phyloP scores from a whole-genome alignment of 768 basidiomycete genomes.

The Artomyces pyxidatus region DNA sequence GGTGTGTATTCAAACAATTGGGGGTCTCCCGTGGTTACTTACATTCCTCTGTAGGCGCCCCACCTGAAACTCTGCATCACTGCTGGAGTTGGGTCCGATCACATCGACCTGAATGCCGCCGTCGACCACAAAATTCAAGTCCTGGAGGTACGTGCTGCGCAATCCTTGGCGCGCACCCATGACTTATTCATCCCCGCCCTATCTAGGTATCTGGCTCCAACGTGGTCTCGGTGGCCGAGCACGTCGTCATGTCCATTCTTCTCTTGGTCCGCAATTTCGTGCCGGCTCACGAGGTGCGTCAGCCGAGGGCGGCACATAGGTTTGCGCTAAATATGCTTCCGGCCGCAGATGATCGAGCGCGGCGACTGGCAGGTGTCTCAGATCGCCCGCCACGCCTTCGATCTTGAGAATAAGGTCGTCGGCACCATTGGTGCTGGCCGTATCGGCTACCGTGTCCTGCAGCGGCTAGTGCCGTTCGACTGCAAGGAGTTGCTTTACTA shows the following conservation, averaged over 20 bases:
- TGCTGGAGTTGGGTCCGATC: conserved; percentile 87
- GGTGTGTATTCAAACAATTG: conserved; percentile 26
- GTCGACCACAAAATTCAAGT: conserved; percentile 77
- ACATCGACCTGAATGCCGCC: conserved; percentile 83
- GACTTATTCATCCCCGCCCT: conserved; percentile 5
- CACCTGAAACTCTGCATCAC: conserved; percentile 88
- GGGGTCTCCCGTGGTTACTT: conserved; percentile 4
- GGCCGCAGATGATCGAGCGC: conserved; percentile 60
- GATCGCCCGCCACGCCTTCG: conserved; percentile 75
- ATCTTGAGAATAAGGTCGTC: conserved; percentile 86
- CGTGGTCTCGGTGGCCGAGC: conserved; percentile 87
- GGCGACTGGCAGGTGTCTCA: conserved; percentile 87
- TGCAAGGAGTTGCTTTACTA: conserved; percentile 89
- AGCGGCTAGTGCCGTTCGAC: conserved; percentile 75
- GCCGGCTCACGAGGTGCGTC: conserved; percentile 70
- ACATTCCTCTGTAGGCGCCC: conserved; percentile 48
- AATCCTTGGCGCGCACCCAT: conserved; percentile 1
- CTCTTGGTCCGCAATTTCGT: conserved; percentile 86
- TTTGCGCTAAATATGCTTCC: no score
- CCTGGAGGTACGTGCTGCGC: conserved; percentile 39
- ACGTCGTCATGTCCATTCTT: conserved; percentile 86
- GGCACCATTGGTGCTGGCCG: conserved; percentile 79
- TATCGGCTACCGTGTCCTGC: conserved; percentile 59
- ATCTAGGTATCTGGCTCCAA: conserved; percentile 75
- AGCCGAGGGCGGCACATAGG: background rate